Conservation (phyloP, 768 basidiomycete species). For the Sporobolomyces phaffii region DNA sequence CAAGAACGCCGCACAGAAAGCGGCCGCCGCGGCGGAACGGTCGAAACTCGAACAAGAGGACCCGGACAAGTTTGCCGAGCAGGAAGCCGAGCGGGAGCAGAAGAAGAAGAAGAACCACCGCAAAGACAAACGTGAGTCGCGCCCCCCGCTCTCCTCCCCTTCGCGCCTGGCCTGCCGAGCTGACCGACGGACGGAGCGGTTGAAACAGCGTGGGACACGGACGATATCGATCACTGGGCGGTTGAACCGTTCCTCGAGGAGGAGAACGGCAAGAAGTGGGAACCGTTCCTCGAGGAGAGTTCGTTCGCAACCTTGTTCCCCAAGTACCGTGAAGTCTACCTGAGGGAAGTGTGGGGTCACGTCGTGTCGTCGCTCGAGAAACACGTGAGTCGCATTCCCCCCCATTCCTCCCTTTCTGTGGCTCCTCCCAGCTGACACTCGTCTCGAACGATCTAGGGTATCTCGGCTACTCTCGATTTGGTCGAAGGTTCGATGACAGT, state of each 20-base stretch:
- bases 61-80: constrained; percentile 17
- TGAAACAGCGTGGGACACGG: constrained; percentile 86
- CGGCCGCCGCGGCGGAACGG: constrained; percentile 11
- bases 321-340: constrained; percentile 94
- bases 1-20: constrained; percentile 37
- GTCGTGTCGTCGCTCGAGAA: constrained; percentile 76
- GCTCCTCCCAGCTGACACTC: background rate
- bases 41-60: constrained; percentile 23
- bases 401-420: background rate
- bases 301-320: constrained; percentile 97
- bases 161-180: background rate
- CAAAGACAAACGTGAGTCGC: constrained; percentile 82
- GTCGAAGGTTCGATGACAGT: constrained; percentile 98
- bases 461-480: constrained; percentile 85
- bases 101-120: constrained; percentile 74
- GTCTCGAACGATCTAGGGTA: constrained; percentile 54
- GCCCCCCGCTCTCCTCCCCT: background rate
- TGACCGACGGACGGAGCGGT: too few relatives aligned
- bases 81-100: constrained; percentile 17
- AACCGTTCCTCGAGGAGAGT: constrained; percentile 86
- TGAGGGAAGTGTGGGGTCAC: constrained; percentile 88
- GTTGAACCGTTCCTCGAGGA: constrained; percentile 65
- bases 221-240: constrained; percentile 84
- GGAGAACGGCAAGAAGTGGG: constrained; percentile 66
- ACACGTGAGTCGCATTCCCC: constrained; percentile 54